Base-by-base conservation (phyloP, 2,329 filamentous ascomycete genomes). In the Fusarium buxicola region DNA sequence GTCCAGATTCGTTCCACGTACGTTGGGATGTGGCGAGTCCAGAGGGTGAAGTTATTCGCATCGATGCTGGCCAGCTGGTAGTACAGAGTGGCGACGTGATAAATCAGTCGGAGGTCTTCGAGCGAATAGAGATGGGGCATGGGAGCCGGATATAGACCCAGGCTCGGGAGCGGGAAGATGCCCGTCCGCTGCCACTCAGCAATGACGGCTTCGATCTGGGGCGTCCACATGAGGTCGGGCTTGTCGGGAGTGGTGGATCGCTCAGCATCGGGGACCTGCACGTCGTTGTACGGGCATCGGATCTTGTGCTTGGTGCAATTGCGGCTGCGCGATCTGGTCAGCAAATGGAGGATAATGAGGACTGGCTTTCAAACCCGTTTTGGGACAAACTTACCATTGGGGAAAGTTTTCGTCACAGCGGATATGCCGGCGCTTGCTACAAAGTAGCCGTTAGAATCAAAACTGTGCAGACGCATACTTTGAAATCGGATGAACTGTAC, bases 281-380 rank as follows among this genome's bases (percentile, higher is more conserved):
- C 88, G 75, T 98, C 94, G 84, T 97, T 96, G 82, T 98, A 99
- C 71, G 97, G 95, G 79, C 95, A 99, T 73, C 94, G 91, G 72
- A 96, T 95, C 81, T 97, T 97, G 81, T 99, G 95, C 81, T 98
- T 99, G 61, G 94, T 97, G 80, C 95, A 99, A 79, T 99, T 99
- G 73, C 92, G 92, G 81, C 94, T 96, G 73, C 38, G 52, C 31
- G 51, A 61, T 75, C 16, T 41, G n/a, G 43, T 68, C 51, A 65
- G 54, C 51, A 34, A 35, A 15, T 30, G 35, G 15, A 36, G 28
- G 21, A 32, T 15, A 49, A 16, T 28, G 27, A 7, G 15, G 7
- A 4, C 4, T 32, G 6, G 32, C 12, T 11, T 21, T n/a, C 8
- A 35, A 9, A 28, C 39, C 7, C 21, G 31, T 32, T 48, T n/a